These are phyloP conservation scores for Ustilago loliicola DNA, from an alignment of 1,284 basidiomycete species.

Conservation along the genomic window DNA sequence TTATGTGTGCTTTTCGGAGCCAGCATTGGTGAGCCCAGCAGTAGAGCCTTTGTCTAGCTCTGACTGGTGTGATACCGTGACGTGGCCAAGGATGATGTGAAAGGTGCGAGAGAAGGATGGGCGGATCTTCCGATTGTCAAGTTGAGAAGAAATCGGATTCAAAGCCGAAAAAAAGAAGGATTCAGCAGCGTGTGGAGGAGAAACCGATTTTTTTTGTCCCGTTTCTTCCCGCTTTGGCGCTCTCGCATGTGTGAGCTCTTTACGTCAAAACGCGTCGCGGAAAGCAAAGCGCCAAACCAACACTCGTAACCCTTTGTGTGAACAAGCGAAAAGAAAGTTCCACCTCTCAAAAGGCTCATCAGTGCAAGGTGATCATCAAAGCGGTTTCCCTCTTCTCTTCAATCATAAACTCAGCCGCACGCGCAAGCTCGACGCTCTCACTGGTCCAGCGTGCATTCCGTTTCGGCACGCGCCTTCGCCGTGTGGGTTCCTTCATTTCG, in stretches of 20 bases:
- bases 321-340: not conserved
- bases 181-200: not conserved
- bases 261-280: constrained; percentile 24
- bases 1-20: constrained; percentile 65
- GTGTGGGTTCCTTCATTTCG: constrained; percentile 2
- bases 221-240: not conserved
- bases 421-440: not conserved
- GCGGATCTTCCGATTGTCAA: not conserved
- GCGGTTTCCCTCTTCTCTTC: not conserved
- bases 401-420: constrained; percentile 3
- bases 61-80: not conserved
- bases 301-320: constrained; percentile 14
- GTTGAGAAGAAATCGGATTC: constrained; percentile 1
- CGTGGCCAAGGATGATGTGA: not conserved
- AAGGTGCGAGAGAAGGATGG: not conserved
- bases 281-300: constrained; percentile 14
- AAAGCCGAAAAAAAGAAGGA: not conserved
- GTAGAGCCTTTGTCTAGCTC: not conserved
- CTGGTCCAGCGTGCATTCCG: not conserved
- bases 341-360: constrained; percentile 37
- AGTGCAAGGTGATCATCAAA: not conserved
- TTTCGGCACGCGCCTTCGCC: not conserved
- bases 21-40: constrained; percentile 20
- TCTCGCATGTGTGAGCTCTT: not conserved
- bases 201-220: not conserved